These are phyloP conservation scores for Catenaria anguillulae DNA, from an alignment of 371 early-diverging fungal species.

Conservation along the genomic window DNA sequence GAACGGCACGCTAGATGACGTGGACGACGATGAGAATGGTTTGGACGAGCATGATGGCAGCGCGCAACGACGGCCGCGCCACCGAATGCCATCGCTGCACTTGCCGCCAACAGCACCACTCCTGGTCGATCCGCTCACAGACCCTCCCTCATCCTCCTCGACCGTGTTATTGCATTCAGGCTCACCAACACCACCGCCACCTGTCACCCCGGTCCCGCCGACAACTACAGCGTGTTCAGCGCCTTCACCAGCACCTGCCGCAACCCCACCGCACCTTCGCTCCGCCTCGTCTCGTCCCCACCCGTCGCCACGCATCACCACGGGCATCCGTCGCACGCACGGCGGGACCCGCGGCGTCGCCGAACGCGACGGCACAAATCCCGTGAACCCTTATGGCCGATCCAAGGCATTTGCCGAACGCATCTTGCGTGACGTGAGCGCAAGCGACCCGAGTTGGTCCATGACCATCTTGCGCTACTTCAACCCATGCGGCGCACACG, in stretches of 20 bases:
- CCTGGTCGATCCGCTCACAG: too few relatives aligned
- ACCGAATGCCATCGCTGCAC: too few relatives aligned
- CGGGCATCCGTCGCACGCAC: not conserved
- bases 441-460: constrained; percentile 45
- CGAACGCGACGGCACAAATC: constrained; percentile 37
- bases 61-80: too few relatives aligned
- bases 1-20: not conserved
- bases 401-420: constrained; percentile 71
- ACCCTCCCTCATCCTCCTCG: too few relatives aligned
- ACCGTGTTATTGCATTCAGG: too few relatives aligned
- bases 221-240: too few relatives aligned
- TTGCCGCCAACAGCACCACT: too few relatives aligned
- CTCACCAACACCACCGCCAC: too few relatives aligned
- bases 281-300: too few relatives aligned
- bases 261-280: not conserved
- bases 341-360: constrained; percentile 29
- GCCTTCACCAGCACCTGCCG: not conserved
- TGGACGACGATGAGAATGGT: too few relatives aligned
- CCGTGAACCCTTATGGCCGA: constrained; percentile 72
- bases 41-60: too few relatives aligned
- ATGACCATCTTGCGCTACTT: constrained; percentile 71
- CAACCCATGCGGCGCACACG: constrained; percentile 79
- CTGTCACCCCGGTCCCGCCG: too few relatives aligned
- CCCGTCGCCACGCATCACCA: not conserved
- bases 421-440: constrained; percentile 55